phyloP scores from a whole-genome alignment of 2,329 filamentous ascomycete genomes.

The Cercospora zeina region DNA sequence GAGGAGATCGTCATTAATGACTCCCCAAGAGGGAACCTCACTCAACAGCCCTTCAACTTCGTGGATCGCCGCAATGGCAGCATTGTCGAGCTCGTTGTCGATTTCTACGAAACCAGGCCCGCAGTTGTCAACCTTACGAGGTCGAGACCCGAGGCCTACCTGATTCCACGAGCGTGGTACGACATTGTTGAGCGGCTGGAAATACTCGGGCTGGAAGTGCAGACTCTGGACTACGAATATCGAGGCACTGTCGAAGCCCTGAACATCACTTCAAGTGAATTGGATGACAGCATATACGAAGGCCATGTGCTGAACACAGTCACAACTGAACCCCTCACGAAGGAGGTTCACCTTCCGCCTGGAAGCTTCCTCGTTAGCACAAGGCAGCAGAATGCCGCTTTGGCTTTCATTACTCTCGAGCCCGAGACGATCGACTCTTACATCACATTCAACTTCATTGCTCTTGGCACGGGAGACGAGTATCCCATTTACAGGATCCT shows the following conservation, averaged over 20 bases:
- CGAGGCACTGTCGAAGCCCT: constrained; percentile 39
- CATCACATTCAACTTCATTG: constrained; percentile 43
- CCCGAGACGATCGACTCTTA: constrained; percentile 44
- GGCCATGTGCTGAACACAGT: constrained; percentile 41
- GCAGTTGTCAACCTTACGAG: constrained; percentile 41
- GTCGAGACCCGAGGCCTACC: constrained; percentile 39
- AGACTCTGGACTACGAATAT: constrained; percentile 37
- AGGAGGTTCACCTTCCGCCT: constrained; percentile 36
- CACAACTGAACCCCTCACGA: constrained; percentile 34
- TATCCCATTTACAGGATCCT: constrained; percentile 39
- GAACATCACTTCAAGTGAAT: constrained; percentile 39
- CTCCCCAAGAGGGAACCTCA: constrained; percentile 31
- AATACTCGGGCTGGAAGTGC: constrained; percentile 40
- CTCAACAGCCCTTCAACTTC: constrained; percentile 40
- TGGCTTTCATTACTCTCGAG: constrained; percentile 44
- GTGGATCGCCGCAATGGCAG: constrained; percentile 40
- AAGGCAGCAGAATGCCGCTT: constrained; percentile 43
- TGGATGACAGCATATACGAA: constrained; percentile 40
- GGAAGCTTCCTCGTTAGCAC: constrained; percentile 42
- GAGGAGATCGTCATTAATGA: constrained; percentile 42
- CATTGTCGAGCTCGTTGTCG: constrained; percentile 40
- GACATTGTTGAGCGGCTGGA: constrained; percentile 40
- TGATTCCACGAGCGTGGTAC: constrained; percentile 42
- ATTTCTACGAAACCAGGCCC: constrained; percentile 40
- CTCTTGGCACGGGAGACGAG: constrained; percentile 40